These are phyloP conservation scores for Conticribra weissflogii DNA, from an alignment of 108 stramenopile species.

Conservation along the genomic window DNA sequence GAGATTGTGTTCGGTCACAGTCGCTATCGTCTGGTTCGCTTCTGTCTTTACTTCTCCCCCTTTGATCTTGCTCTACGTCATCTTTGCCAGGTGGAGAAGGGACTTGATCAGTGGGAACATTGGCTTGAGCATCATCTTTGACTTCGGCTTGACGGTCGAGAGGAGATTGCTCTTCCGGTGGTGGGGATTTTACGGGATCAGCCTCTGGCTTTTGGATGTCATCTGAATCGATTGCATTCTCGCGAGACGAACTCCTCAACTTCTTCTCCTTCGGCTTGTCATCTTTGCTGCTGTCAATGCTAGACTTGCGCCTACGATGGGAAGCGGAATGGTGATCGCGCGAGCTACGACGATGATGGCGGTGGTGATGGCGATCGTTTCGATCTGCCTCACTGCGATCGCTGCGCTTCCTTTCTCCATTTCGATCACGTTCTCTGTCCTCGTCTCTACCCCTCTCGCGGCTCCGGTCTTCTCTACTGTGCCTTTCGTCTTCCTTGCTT, in stretches of 20 bases:
- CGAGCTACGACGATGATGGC: background rate
- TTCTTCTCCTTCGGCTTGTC: background rate
- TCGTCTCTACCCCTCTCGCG: background rate
- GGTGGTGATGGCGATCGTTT: background rate
- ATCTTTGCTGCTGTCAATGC: constrained; percentile 2
- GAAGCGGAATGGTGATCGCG: background rate
- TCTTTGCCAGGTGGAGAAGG: no score
- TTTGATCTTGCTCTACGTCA: no score
- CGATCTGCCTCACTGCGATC: background rate
- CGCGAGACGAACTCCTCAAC: background rate
- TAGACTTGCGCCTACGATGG: background rate
- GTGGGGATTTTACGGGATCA: background rate
- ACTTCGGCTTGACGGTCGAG: no score
- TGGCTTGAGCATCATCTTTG: no score
- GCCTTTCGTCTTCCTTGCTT: background rate
- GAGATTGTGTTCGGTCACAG: background rate
- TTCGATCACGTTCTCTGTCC: background rate
- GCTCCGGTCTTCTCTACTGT: background rate
- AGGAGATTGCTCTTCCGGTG: background rate
- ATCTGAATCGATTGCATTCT: background rate
- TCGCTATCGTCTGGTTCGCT: no score
- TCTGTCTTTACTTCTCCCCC: no score
- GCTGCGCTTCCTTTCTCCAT: background rate
- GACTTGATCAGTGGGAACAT: no score
- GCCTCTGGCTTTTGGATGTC: background rate